These are phyloP conservation scores for Paramecium caudatum DNA, from an alignment of 73 alveolate species.

Conservation along the genomic window DNA sequence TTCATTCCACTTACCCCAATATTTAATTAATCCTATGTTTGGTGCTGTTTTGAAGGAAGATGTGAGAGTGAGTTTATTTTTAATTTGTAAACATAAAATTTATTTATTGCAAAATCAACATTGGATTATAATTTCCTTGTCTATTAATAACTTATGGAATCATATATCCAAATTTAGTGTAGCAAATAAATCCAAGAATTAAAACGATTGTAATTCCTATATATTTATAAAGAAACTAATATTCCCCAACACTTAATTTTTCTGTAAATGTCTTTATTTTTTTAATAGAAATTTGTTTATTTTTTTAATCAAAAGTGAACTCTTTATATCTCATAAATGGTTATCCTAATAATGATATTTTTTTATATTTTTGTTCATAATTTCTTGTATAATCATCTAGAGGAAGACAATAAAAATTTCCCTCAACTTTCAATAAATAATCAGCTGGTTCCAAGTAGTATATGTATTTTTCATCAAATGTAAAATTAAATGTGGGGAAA, in stretches of 20 bases:
- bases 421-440: background rate
- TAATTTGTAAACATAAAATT: slow-evolving; percentile 8
- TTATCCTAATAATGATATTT: background rate
- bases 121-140: too few species aligned
- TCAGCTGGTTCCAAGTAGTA: background rate
- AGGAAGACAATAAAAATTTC: background rate
- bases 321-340: slow-evolving; percentile 30
- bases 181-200: too few species aligned
- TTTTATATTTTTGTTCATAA: slow-evolving; percentile 1
- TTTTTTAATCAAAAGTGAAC: background rate
- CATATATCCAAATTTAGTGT: too few species aligned
- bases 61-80: background rate
- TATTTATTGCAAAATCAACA: too few species aligned
- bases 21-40: slow-evolving; percentile 95
- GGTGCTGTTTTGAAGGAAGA: slow-evolving; percentile 74
- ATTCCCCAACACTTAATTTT: too few species aligned
- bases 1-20: slow-evolving; percentile 97
- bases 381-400: background rate
- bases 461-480: background rate
- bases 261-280: too few species aligned
- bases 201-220: too few species aligned
- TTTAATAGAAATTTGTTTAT: background rate
- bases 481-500: background rate
- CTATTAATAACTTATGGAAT: too few species aligned
- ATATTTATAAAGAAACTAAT: too few species aligned